These are phyloP conservation scores for Thermothielavioides terrestris DNA, from an alignment of 495 filamentous ascomycete genomes.

Conservation along the genomic window DNA sequence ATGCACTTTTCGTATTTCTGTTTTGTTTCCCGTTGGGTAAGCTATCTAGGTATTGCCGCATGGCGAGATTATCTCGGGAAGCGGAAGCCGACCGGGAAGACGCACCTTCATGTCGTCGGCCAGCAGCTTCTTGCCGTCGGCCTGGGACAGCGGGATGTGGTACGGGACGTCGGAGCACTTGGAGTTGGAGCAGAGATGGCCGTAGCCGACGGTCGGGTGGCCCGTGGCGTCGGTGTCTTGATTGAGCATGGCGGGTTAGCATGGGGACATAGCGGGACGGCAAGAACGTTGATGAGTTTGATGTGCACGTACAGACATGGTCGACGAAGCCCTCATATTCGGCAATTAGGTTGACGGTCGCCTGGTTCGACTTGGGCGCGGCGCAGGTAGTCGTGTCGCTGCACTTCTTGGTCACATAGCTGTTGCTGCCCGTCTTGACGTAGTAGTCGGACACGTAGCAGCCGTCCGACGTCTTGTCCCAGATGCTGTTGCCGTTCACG, in stretches of 20 bases:
- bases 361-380: slow-evolving; percentile 11
- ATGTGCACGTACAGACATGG: slow-evolving; percentile 7
- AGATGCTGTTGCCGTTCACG: slow-evolving; percentile 22
- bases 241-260: background rate
- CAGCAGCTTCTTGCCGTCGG: slow-evolving; percentile 34
- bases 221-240: slow-evolving; percentile 36
- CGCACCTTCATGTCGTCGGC: slow-evolving; percentile 33
- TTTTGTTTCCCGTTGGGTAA: too few species aligned
- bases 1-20: slow-evolving; percentile 35
- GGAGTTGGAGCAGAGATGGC: slow-evolving; percentile 38
- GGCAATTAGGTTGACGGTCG: slow-evolving; percentile 14
- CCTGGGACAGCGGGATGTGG: slow-evolving; percentile 34
- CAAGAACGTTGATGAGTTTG: too few species aligned
- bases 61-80: too few species aligned
- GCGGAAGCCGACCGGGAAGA: too few species aligned
- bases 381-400: slow-evolving; percentile 1
- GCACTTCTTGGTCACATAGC: slow-evolving; percentile 16
- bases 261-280: background rate
- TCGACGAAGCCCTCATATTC: slow-evolving; percentile 15
- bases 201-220: slow-evolving; percentile 44
- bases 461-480: slow-evolving; percentile 24
- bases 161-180: slow-evolving; percentile 39
- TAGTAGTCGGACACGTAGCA: slow-evolving; percentile 25
- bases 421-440: slow-evolving; percentile 21
- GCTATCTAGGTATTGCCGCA: too few species aligned